Conservation (phyloP, 352 stramenopile genomes). For the Globisporangium orthogonon region DNA sequence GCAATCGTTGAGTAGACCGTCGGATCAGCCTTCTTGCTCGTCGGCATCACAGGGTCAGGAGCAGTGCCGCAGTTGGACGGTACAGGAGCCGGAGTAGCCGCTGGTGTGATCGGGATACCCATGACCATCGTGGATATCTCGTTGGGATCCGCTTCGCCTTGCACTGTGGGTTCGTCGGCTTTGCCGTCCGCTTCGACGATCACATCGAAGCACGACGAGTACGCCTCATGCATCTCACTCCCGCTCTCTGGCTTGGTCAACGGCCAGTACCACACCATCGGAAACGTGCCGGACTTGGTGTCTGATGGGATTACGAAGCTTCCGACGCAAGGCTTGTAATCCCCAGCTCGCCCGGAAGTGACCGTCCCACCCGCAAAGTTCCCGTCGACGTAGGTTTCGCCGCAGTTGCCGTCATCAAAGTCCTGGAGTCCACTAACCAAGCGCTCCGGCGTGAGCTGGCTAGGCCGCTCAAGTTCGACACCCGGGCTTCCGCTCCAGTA, state of each 20-base stretch:
- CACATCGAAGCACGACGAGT: slow-evolving; percentile 58
- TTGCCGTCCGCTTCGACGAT: neutral
- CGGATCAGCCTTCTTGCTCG: neutral
- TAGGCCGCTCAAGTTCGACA: slow-evolving; percentile 35
- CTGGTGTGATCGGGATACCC: neutral
- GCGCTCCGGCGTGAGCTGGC: slow-evolving; percentile 42
- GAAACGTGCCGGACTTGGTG: slow-evolving; percentile 42
- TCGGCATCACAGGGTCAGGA: neutral
- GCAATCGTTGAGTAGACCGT: neutral
- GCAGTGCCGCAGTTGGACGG: neutral
- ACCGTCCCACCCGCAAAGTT: slow-evolving; percentile 27
- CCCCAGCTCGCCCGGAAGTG: slow-evolving; percentile 32
- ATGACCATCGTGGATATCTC: neutral
- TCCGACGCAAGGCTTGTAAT: slow-evolving; percentile 56
- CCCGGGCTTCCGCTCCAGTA: slow-evolving; percentile 47
- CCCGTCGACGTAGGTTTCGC: slow-evolving; percentile 34
- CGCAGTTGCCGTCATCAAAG: slow-evolving; percentile 65
- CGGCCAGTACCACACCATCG: slow-evolving; percentile 67
- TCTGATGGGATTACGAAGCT: slow-evolving; percentile 38
- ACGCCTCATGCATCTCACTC: slow-evolving; percentile 22
- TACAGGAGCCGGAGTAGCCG: neutral
- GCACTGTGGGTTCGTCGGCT: slow-evolving; percentile 9
- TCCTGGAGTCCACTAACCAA: slow-evolving; percentile 59
- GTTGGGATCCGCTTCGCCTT: neutral
- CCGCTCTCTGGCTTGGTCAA: slow-evolving; percentile 18